These are phyloP conservation scores for Litchi chinensis DNA, from an alignment of 345 rosid genomes.

Conservation along the genomic window DNA sequence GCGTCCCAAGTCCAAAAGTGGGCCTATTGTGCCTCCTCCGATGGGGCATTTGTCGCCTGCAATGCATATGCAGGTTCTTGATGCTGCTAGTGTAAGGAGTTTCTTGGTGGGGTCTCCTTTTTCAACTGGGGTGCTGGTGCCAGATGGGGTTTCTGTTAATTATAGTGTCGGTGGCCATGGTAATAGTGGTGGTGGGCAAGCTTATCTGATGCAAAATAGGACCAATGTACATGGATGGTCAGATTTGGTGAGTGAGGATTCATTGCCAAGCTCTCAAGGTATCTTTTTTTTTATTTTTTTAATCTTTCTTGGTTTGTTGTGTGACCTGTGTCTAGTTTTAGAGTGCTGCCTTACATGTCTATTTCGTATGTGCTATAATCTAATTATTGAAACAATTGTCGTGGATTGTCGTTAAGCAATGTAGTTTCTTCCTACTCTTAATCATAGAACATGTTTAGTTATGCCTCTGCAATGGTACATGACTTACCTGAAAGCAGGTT, in stretches of 20 bases:
- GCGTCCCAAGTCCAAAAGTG: slow-evolving; percentile 84
- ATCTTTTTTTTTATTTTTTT: not conserved
- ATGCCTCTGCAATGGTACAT: no score
- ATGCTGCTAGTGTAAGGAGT: slow-evolving; percentile 45
- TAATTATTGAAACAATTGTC: not conserved
- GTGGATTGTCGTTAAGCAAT: no score
- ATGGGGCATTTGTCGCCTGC: slow-evolving; percentile 50
- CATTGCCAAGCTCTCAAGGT: slow-evolving; percentile 61
- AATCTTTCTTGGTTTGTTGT: not conserved
- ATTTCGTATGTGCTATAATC: not conserved
- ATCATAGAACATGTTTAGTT: no score
- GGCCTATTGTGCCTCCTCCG: slow-evolving; percentile 73
- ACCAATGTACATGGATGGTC: slow-evolving; percentile 47
- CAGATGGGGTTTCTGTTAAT: slow-evolving; percentile 56
- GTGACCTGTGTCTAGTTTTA: not conserved
- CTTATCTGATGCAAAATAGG: not conserved
- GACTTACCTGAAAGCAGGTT: no score
- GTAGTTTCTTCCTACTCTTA: no score
- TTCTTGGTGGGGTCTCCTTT: slow-evolving; percentile 63
- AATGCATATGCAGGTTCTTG: slow-evolving; percentile 36
- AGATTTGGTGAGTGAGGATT: slow-evolving; percentile 59
- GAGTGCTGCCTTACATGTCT: not conserved
- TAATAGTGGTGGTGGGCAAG: slow-evolving; percentile 16
- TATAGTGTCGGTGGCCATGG: slow-evolving; percentile 39
- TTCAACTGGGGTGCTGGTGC: slow-evolving; percentile 71